Evolutionary conservation across 139 green algal species (phyloP), one percentile per base, ranked within the genome.

Genomic region (Gonium pectorale): DNA sequence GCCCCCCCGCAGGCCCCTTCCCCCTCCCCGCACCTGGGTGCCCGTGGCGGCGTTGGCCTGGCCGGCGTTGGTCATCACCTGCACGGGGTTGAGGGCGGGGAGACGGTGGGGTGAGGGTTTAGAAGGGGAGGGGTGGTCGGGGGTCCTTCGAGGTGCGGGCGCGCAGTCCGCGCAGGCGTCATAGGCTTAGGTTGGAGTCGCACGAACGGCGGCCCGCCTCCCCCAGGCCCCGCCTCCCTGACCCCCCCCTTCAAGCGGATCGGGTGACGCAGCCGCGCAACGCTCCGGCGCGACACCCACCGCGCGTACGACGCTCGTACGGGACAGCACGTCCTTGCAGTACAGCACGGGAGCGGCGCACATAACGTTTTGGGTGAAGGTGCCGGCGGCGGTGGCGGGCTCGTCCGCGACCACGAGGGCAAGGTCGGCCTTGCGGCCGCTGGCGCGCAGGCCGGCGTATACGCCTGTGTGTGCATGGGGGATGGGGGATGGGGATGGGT

Each of bases 301-400:
- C 29, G 95, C 97, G 27, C 92, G 86, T 11, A 94, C 88, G 7
- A 86, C 95, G 51, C 92, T 82, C 69, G 90, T 93, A 64, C 85
- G 80, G 7, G 70, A 90, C 60, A 99, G 92, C 63, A 98, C 91
- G 59, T 98, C 89, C 81, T 96, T 96, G 94, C 95, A 99, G 91
- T 97, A 98, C 17, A 91, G 88, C 41, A 99, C 97, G 4, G 97
- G 97, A 17, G 97, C 97, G 7, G 97, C 97, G 64, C 92, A 96
- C 94, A 99, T 96, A 22, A 98, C 91, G 86, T 99, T 99, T n/a
- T 87, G 81, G 26, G 97, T 99, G 94, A 99, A 99, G 2, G 92
- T 93, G 56, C 97, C 97, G 1, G 91, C 97, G 4, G 93, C 93
- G 4, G 92, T 88, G 5, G 97, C 96, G 38, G 89, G 85, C 3